Base-by-base conservation (phyloP, 805 yeast species). In the Ogataea pini region DNA sequence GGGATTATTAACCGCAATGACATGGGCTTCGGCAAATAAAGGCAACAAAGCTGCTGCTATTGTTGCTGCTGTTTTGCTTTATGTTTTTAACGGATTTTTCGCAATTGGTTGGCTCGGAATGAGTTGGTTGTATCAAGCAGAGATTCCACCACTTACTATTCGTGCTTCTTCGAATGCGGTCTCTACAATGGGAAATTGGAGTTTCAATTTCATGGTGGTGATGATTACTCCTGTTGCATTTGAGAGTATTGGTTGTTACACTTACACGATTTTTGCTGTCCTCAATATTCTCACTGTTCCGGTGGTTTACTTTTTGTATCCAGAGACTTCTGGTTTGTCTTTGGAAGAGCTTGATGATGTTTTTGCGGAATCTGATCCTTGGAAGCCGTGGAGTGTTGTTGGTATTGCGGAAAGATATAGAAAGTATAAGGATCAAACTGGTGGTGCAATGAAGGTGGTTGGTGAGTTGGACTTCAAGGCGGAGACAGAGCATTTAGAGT, bases 61-160 rank as follows among this genome's bases (percentile, higher is more conserved):
- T 42, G 80, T 68, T 6, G 77, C 80, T n/a, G 78, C 80, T 1
- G 68, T 75, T 1, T 68, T 77, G 55, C 64, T 77, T 46, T 78
- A 76, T 52, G 67, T 72, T 10, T 74, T 74, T 59, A 73, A 75
- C 63, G 62, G 75, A 12, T 73, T 72, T 56, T 78, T 77, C 52
- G 82, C 77, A 3, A 57, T 76, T 20, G 76, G 80, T 1, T 61
- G 74, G 72, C 67, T 79, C 57, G 69, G 75, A 14, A 69, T 72
- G 57, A 63, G 77, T 28, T 78, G 81, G 81, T 62, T 81, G 52
- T 78, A 76, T 47, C 81, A 80, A n/a, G 81, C 86, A 5, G 87
- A 82, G 59, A 64, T 82, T 31, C 69, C 77, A 44, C 78, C 86
- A 1, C 69, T 79, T 18, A 49, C 59, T 28, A 49, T 73, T 46